Conservation (phyloP, 202 grass and related monocot species). For the Musa balbisiana region DNA sequence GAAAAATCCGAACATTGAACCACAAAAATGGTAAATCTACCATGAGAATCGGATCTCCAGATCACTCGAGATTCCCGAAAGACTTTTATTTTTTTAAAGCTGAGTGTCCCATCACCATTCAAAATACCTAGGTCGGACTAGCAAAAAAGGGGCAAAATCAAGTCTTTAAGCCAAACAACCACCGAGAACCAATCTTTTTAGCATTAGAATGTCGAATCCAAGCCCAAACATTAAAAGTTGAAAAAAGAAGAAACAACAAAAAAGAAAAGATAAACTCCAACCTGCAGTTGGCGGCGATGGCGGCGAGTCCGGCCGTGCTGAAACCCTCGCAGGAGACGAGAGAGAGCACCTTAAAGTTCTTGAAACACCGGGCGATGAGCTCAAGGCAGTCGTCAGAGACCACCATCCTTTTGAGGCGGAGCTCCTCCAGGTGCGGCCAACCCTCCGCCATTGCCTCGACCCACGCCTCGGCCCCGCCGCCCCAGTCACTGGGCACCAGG, state of each 20-base stretch:
- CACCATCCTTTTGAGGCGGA: conserved; percentile 63
- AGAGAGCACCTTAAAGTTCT: conserved; percentile 61
- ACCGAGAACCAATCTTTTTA: neutral
- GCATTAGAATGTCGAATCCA: neutral
- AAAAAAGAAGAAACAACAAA: neutral
- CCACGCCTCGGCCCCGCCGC: conserved; percentile 47
- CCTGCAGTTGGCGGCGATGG: conserved; percentile 66
- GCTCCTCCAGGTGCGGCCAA: conserved; percentile 72
- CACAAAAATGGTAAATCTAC: too few relatives aligned
- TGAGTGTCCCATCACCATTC: too few relatives aligned
- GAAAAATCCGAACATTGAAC: too few relatives aligned
- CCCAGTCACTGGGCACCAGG: conserved; percentile 48
- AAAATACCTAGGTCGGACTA: too few relatives aligned
- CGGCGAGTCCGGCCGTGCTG: conserved; percentile 48
- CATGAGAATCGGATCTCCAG: too few relatives aligned
- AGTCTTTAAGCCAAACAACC: neutral
- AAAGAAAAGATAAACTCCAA: conserved; percentile 8
- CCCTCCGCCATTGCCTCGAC: conserved; percentile 48
- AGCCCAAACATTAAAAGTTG: neutral
- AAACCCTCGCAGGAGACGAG: conserved; percentile 61
- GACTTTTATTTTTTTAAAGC: too few relatives aligned
- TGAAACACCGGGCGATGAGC: conserved; percentile 49
- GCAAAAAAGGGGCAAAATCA: neutral
- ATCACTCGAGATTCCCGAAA: too few relatives aligned
- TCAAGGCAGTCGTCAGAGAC: conserved; percentile 72